phyloP scores from a whole-genome alignment of 1,284 basidiomycete species.

The Cryptococcus jaspeensis region DNA sequence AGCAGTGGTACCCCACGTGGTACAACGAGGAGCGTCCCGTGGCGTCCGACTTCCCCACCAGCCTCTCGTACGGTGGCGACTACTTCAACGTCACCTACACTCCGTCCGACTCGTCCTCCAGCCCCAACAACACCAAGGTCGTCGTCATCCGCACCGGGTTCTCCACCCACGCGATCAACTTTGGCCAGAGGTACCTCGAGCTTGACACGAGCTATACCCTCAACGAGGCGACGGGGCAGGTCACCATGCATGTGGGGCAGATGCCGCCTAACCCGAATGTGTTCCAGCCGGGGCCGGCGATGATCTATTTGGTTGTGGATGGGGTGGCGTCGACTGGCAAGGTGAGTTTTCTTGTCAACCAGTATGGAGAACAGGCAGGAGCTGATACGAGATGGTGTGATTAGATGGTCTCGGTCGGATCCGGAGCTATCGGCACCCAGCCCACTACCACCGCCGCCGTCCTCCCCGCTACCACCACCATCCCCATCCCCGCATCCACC shows the following conservation, averaged over 20 bases:
- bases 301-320: conserved; percentile 74
- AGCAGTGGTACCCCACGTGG: conserved; percentile 52
- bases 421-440: conserved; percentile 70
- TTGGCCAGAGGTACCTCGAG: conserved; percentile 57
- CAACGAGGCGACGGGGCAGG: conserved; percentile 65
- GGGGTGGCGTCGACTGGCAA: conserved; percentile 79
- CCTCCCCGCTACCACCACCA: conserved; percentile 55
- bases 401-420: conserved; percentile 71
- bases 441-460: conserved; percentile 54
- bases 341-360: conserved; percentile 10
- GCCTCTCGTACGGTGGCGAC: conserved; percentile 67
- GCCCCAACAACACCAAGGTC: conserved; percentile 61
- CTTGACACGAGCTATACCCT: conserved; percentile 79
- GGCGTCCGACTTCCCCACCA: conserved; percentile 36
- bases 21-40: conserved; percentile 68
- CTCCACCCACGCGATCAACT: conserved; percentile 86
- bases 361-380: conserved; percentile 45
- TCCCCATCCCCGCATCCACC: neutral
- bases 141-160: conserved; percentile 83
- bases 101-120: conserved; percentile 59
- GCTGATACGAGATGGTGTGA: conserved; percentile 55
- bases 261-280: conserved; percentile 78
- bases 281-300: conserved; percentile 79
- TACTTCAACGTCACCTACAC: conserved; percentile 70
- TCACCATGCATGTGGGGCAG: conserved; percentile 74